Evolutionary conservation across 1,284 basidiomycete genomes (phyloP), one percentile per base, ranked within the genome.

Genomic region (Ceratobasidium sp.): DNA sequence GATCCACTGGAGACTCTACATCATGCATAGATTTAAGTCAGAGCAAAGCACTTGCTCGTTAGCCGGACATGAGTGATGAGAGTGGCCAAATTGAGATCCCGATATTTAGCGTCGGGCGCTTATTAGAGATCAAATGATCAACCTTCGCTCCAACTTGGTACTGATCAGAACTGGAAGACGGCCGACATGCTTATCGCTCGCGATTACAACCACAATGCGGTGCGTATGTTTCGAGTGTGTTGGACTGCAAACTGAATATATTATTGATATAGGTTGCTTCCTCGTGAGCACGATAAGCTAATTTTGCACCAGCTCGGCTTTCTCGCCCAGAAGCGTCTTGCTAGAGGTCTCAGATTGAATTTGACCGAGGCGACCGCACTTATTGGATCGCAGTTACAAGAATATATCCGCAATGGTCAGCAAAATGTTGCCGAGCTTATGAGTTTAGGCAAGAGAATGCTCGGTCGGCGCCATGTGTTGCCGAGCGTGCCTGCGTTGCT

Each of bases 331-430:
- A 92, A 95, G 78, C 91, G 98, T 28, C 89, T 99, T 9, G 96
- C 97, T 5, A 87, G 97, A 26, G 98, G 97, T 9, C 80, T 97
- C 38, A 86, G 87, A 49, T 87, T 99, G 63, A 99, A 98, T 82
- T 84, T 89, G 75, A 87, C 92, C 9, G 98, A 99, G 82, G 91
- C 95, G 0, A 89, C 91, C 14, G 96, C 95, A 0, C 87, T 99
- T 35, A 95, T 99, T 77, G 91, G 94, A 0, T 89, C 88, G 21
- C 94, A 96, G 77, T 87, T 99, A 2, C 97, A 98, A 74, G 98
- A 98, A 81, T 88, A 90, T 59, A 97, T 98, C 77, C 87, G 97
- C n/a, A 96, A 98, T 91, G 97, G 96, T 4, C 81, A 83, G n/a
- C 87, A 95, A 78, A 89, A 88, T 0, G 96, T 99, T 1, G 88